These are phyloP conservation scores for Hypomyces perniciosus DNA, from an alignment of 2,329 filamentous ascomycete genomes.

Conservation along the genomic window DNA sequence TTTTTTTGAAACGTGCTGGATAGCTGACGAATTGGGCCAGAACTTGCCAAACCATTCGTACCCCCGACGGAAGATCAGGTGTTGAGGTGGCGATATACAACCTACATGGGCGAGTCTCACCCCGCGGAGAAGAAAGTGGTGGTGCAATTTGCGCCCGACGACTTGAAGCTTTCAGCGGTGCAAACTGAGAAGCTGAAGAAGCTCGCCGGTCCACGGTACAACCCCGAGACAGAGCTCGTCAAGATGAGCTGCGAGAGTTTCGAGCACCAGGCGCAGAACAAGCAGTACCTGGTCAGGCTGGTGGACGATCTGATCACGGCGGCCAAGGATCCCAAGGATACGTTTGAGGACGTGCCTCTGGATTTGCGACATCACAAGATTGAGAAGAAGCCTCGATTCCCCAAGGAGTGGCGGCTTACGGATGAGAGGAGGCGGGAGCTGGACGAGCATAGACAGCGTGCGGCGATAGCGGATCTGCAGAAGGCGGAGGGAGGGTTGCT, in stretches of 20 bases:
- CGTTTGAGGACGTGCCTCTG: conserved; percentile 82
- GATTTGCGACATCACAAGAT: conserved; percentile 80
- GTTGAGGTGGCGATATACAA: conserved; percentile 93
- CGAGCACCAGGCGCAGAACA: conserved; percentile 89
- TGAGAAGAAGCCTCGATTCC: conserved; percentile 65
- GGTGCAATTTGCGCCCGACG: conserved; percentile 73
- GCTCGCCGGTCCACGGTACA: conserved; percentile 77
- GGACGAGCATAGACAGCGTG: conserved; percentile 50
- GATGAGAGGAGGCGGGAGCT: conserved; percentile 60
- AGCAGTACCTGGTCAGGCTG: conserved; percentile 81
- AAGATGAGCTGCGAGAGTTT: conserved; percentile 90
- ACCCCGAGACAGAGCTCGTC: conserved; percentile 72
- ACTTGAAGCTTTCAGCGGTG: conserved; percentile 61
- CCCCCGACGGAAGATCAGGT: conserved; percentile 62
- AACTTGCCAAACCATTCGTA: conserved; percentile 75
- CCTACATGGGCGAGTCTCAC: conserved; percentile 90
- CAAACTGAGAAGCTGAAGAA: conserved; percentile 82
- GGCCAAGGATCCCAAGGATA: conserved; percentile 72
- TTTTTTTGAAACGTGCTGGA: neutral
- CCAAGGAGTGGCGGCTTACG: conserved; percentile 76
- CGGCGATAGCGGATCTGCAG: conserved; percentile 47
- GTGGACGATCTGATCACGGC: conserved; percentile 67
- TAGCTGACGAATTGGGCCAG: conserved; percentile 37
- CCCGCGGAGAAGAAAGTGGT: conserved; percentile 92
- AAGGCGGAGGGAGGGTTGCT: conserved; percentile 48